Evolutionary conservation across 2,329 filamentous ascomycete genomes (phyloP).

Genomic region (Peltaster fructicola): DNA sequence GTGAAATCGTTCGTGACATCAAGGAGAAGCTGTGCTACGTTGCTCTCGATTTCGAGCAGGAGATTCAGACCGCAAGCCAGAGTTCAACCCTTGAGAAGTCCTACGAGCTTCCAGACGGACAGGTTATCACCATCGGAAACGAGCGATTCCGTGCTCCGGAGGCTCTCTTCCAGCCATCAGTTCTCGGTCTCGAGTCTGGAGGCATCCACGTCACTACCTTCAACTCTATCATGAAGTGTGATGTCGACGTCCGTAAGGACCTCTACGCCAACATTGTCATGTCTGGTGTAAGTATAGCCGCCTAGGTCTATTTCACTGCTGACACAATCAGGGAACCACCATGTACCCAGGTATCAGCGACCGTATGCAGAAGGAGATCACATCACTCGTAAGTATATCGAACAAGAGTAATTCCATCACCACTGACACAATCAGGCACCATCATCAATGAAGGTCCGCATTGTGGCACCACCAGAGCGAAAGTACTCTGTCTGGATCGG

Average conservation of each 20-base stretch:
- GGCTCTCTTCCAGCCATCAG: constrained; percentile 97
- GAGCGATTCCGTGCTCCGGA: constrained; percentile 99
- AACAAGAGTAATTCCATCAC: no score
- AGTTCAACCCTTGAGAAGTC: constrained; percentile 99
- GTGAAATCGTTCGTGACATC: constrained; percentile 99
- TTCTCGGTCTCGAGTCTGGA: constrained; percentile 93
- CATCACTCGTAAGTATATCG: no score
- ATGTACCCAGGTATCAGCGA: constrained; percentile 99
- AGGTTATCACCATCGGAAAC: constrained; percentile 99
- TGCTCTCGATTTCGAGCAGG: constrained; percentile 98
- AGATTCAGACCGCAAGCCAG: constrained; percentile 99
- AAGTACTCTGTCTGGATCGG: constrained; percentile 99
- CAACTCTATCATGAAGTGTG: constrained; percentile 99
- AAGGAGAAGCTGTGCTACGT: constrained; percentile 99
- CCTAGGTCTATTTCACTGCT: not conserved
- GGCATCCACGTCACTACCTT: constrained; percentile 99
- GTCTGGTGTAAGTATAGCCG: constrained; percentile 61
- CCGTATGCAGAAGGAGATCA: constrained; percentile 99
- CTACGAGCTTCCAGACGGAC: constrained; percentile 97
- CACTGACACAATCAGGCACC: no score
- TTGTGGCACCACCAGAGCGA: constrained; percentile 98
- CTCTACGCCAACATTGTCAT: constrained; percentile 99
- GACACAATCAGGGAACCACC: constrained; percentile 88
- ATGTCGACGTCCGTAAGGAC: constrained; percentile 99
- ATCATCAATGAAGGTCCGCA: constrained; percentile 99